Conservation (phyloP, 2,329 filamentous ascomycete genomes). For the Penicillium sp. region DNA sequence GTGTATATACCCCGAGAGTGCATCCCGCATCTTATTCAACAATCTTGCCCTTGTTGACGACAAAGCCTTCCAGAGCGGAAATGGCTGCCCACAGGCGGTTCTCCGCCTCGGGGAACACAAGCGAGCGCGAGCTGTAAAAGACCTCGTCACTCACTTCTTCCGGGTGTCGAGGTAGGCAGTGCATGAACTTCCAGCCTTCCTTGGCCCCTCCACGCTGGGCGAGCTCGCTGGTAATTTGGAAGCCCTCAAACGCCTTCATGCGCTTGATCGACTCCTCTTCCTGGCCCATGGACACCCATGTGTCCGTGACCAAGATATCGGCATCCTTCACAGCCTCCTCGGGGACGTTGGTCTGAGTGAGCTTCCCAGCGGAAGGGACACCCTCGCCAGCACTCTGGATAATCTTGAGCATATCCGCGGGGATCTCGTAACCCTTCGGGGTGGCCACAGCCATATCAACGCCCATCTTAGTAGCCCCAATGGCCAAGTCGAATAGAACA, state of each 20-base stretch:
- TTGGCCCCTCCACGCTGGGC: conserved; percentile 81
- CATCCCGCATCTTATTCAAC: conserved; percentile 16
- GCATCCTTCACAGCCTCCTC: conserved; percentile 80
- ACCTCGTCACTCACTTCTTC: conserved; percentile 95
- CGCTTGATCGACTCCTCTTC: conserved; percentile 75
- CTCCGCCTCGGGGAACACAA: conserved; percentile 92
- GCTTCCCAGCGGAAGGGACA: conserved; percentile 55
- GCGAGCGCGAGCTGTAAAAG: conserved; percentile 76
- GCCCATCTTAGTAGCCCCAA: conserved; percentile 79
- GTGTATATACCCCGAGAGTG: conserved; percentile 4
- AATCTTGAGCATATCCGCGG: conserved; percentile 63
- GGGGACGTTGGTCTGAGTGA: conserved; percentile 70
- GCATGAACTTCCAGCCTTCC: conserved; percentile 93
- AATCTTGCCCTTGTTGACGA: conserved; percentile 88
- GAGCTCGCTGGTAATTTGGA: conserved; percentile 83
- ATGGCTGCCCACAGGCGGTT: conserved; percentile 90
- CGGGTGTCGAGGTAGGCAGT: conserved; percentile 84
- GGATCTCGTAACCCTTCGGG: conserved; percentile 77
- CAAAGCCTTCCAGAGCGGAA: conserved; percentile 78
- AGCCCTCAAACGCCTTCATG: conserved; percentile 76
- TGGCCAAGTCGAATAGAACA: conserved; percentile 87
- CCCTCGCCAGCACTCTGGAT: conserved; percentile 60
- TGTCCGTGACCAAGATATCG: conserved; percentile 90
- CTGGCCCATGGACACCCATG: conserved; percentile 98
- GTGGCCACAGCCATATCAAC: conserved; percentile 82